Evolutionary conservation across 352 stramenopile genomes (phyloP).

Genomic region (Phytopythium oedochilum): DNA sequence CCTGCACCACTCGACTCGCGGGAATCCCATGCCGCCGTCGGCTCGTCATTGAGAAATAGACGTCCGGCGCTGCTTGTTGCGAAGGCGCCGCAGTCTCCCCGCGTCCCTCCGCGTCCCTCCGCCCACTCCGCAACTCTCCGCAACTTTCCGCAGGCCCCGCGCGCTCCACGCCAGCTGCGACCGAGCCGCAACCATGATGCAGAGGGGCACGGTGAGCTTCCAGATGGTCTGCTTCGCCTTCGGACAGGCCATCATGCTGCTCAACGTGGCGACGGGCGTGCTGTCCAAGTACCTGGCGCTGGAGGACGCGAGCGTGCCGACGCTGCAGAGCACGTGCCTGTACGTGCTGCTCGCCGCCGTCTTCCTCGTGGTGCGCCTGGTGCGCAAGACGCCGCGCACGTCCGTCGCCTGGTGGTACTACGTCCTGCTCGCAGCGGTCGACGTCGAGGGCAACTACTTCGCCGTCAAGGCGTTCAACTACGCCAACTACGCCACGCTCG

Average conservation of each 20-base stretch:
- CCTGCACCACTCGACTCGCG: background rate
- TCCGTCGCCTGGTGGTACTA: slow-evolving; percentile 57
- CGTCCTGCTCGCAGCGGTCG: slow-evolving; percentile 43
- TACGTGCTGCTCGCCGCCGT: slow-evolving; percentile 48
- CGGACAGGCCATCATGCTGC: slow-evolving; percentile 63
- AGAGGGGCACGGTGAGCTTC: slow-evolving; percentile 21
- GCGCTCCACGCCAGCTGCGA: too few relatives aligned
- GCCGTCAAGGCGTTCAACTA: slow-evolving; percentile 68
- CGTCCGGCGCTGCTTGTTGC: background rate
- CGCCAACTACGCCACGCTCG: slow-evolving; percentile 63
- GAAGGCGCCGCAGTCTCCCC: background rate
- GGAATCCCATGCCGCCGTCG: background rate
- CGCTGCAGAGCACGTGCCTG: slow-evolving; percentile 55
- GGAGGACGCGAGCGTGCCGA: slow-evolving; percentile 42
- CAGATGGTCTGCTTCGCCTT: slow-evolving; percentile 61
- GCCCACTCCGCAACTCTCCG: background rate
- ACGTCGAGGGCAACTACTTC: slow-evolving; percentile 75
- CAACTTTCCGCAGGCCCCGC: too few relatives aligned
- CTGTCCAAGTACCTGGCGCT: slow-evolving; percentile 57
- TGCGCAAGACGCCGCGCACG: slow-evolving; percentile 26
- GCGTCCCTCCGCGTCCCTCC: background rate
- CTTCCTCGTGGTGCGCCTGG: slow-evolving; percentile 36
- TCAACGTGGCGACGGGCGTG: slow-evolving; percentile 50
- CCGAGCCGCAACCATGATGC: slow-evolving; percentile 12
- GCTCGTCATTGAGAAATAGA: background rate